A percentile compares a stretch with the other conserved stretches of the same genome.
Conservation (phyloP, 768 basidiomycete species). For the Baorangia bicolor region DNA sequence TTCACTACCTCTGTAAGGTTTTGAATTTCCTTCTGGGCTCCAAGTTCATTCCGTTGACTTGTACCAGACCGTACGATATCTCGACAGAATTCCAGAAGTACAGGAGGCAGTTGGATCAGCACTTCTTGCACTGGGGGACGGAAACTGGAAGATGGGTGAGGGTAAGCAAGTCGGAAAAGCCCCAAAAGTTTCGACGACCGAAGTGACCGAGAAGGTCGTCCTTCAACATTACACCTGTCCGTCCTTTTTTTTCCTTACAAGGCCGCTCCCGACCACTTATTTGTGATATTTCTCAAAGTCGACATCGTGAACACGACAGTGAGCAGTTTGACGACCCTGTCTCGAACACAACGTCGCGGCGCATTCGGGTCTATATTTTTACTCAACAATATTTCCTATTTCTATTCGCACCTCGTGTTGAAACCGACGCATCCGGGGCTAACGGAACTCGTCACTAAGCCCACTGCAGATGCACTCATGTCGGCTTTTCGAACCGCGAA, state of each 20-base stretch:
- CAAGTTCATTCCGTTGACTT: neutral
- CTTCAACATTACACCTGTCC: constrained; percentile 75
- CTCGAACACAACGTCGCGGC: constrained; percentile 57
- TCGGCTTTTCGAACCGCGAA: constrained; percentile 79
- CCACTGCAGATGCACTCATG: constrained; percentile 60
- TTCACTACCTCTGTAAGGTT: constrained; percentile 50
- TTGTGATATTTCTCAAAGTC: constrained; percentile 39
- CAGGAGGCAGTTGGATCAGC: constrained; percentile 64
- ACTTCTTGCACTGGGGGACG: constrained; percentile 72
- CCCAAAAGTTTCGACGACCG: constrained; percentile 38
- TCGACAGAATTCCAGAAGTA: constrained; percentile 70
- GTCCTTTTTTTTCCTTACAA: constrained; percentile 26
- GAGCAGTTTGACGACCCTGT: constrained; percentile 59
- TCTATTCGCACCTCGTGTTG: constrained; percentile 58
- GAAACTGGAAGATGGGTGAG: constrained; percentile 92
- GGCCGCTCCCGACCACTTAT: neutral
- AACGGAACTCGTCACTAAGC: constrained; percentile 53
- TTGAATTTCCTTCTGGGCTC: neutral
- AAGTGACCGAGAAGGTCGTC: constrained; percentile 56
- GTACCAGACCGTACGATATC: constrained; percentile 62
- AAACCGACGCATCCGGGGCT: constrained; percentile 49
- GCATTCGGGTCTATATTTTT: constrained; percentile 75
- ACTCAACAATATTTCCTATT: constrained; percentile 75
- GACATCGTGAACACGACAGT: constrained; percentile 73
- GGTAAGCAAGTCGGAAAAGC: constrained; percentile 62